Evolutionary conservation across 2,329 filamentous ascomycete genomes (phyloP).

Genomic region (Colletotrichum navitas): DNA sequence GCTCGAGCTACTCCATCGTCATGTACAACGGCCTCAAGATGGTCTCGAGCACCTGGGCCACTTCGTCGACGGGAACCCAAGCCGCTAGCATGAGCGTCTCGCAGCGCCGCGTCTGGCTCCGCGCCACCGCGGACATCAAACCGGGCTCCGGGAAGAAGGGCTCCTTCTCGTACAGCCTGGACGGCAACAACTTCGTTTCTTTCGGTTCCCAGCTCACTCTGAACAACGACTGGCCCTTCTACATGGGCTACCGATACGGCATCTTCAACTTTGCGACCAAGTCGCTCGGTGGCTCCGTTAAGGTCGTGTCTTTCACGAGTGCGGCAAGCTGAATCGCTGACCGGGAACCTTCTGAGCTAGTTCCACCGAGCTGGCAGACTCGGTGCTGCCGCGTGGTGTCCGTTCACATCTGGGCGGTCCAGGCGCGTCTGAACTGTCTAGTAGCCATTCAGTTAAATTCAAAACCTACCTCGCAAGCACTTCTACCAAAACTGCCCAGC

Average conservation of each 20-base stretch:
- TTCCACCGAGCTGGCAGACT: neutral
- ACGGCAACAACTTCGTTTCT: constrained; percentile 54
- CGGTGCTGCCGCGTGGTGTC: neutral
- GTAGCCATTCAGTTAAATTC: neutral
- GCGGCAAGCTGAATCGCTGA: neutral
- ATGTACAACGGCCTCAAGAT: constrained; percentile 23
- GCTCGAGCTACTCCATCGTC: constrained; percentile 46
- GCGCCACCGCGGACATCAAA: constrained; percentile 43
- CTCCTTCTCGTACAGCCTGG: constrained; percentile 55
- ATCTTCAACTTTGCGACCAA: constrained; percentile 64
- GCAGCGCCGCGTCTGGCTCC: constrained; percentile 42
- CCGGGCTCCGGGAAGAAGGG: constrained; percentile 39
- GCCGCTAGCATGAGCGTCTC: constrained; percentile 4
- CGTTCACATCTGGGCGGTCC: neutral
- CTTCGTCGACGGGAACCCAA: neutral
- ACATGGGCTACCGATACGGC: constrained; percentile 62
- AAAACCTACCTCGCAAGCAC: neutral
- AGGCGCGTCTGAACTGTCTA: neutral
- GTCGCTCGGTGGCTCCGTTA: constrained; percentile 42
- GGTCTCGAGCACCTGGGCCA: constrained; percentile 5
- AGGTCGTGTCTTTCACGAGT: constrained; percentile 16
- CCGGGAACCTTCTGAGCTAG: constrained; percentile 26
- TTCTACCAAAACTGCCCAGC: neutral
- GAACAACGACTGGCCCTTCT: constrained; percentile 58
- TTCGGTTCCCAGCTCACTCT: constrained; percentile 53